These are phyloP conservation scores for Saksenaea vasiformis DNA, from an alignment of 371 early-diverging fungal genomes.

Conservation along the genomic window DNA sequence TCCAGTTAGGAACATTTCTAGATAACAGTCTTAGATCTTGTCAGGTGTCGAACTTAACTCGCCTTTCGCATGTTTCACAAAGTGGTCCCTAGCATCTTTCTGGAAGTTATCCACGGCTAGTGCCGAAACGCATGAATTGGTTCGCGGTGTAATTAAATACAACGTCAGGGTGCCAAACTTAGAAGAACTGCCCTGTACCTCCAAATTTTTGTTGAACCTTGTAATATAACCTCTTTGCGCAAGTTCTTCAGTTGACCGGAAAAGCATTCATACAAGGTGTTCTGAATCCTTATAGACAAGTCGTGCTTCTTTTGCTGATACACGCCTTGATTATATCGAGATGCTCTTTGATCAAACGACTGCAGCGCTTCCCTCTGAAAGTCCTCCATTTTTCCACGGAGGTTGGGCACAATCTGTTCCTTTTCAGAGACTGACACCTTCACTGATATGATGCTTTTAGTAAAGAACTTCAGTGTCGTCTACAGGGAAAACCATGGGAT, in stretches of 20 bases:
- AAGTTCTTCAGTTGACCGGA: slow-evolving; percentile 87
- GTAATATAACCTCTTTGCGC: slow-evolving; percentile 67
- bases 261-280: slow-evolving; percentile 76
- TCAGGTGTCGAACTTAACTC: no score
- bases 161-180: no score
- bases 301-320: slow-evolving; percentile 86
- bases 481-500: slow-evolving; percentile 10
- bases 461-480: slow-evolving; percentile 74
- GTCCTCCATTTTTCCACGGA: slow-evolving; percentile 71
- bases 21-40: no score
- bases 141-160: no score
- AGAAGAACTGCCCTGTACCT: no score
- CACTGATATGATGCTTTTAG: slow-evolving; percentile 59
- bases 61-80: no score
- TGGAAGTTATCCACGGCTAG: no score
- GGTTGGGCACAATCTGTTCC: slow-evolving; percentile 73
- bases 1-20: no score
- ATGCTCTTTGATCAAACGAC: slow-evolving; percentile 87
- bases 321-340: slow-evolving; percentile 88
- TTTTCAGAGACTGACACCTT: slow-evolving; percentile 68
- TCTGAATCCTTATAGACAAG: slow-evolving; percentile 74
- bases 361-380: slow-evolving; percentile 63
- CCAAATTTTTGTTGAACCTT: slow-evolving; percentile 56
- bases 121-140: no score
- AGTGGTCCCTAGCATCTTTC: no score